Conservation (phyloP, 768 basidiomycete species). For the Tylopilus intermedius region DNA sequence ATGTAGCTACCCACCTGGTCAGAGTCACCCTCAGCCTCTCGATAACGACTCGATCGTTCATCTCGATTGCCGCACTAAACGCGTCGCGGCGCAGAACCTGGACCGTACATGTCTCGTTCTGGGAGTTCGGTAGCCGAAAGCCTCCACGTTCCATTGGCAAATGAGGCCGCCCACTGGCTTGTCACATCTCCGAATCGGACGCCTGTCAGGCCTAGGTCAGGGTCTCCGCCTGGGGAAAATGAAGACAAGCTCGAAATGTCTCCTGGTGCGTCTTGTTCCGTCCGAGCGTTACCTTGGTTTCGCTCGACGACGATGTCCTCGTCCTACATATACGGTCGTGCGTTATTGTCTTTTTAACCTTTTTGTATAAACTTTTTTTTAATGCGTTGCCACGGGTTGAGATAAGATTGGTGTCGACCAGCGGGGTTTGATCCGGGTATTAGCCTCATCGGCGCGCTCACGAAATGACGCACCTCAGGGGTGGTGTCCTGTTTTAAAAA, state of each 20-base stretch:
- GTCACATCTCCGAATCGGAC: constrained; percentile 2
- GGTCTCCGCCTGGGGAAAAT: background rate
- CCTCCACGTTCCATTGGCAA: background rate
- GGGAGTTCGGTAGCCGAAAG: background rate
- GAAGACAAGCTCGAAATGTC: background rate
- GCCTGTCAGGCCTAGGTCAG: background rate
- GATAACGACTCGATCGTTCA: background rate
- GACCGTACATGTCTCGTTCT: background rate
- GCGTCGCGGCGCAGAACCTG: background rate
- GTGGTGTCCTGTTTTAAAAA: constrained; percentile 1
- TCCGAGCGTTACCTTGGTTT: background rate
- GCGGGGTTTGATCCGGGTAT: constrained; percentile 23
- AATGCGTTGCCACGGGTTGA: constrained; percentile 7
- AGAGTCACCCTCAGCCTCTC: background rate
- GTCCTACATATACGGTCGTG: background rate
- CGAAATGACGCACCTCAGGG: constrained; percentile 26
- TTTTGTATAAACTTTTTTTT: background rate
- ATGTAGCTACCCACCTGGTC: background rate
- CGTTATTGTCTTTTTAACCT: background rate
- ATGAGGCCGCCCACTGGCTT: background rate
- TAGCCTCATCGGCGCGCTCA: background rate
- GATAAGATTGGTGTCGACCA: constrained; percentile 22
- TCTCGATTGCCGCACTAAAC: background rate
- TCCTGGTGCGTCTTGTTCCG: background rate
- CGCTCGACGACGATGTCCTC: background rate